Evolutionary conservation across 345 rosid genomes (phyloP), one percentile per base, ranked within the genome.

Genomic region (Pelargonium nanum): DNA sequence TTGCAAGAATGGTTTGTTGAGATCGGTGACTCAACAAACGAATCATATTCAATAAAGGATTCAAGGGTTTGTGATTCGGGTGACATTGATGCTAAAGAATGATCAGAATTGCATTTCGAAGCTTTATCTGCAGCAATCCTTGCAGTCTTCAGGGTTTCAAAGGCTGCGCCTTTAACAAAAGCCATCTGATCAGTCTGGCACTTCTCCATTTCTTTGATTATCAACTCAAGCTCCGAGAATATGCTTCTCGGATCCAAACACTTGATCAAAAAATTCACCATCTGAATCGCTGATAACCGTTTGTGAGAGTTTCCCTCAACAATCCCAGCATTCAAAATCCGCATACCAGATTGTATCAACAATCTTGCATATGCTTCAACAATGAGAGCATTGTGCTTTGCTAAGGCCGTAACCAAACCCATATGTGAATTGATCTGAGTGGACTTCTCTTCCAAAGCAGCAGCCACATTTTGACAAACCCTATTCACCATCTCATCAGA

Each of bases 341-440:
- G 69, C 69, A 88, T 32, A 2, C 96, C 96, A 7, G 95, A 81
- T 15, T 81, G 86, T 67, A 90, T 79, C 70, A 90, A 71, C 77
- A 94, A 58, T 72, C 96, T 80, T 16, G 92, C 87, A 70, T 94
- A 94, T 2, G 96, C 97, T 76, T 94, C 99, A 25, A 94, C 92
- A 19, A 81, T 77, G 56, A 86, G 65, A 64, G 96, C 73, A 71
- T 86, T 94, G 61, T 80, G 92, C 82, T 94, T 88, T 6, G 96
- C 92, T 67, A 94, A 70, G 57, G 93, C 72, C 95, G 83, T 90
- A 44, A 86, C 92, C 54, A 94, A 58, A 19, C 82, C 87, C 81
- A 84, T 83, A 51, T 87, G 96, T 19, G 84, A 76, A 66, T 83
- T 84, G 16, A 85, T 77, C 68, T 89, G 96, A 61, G 85, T 81